phyloP scores from a whole-genome alignment of 2,329 filamentous ascomycete genomes.

The Fusarium chaquense region DNA sequence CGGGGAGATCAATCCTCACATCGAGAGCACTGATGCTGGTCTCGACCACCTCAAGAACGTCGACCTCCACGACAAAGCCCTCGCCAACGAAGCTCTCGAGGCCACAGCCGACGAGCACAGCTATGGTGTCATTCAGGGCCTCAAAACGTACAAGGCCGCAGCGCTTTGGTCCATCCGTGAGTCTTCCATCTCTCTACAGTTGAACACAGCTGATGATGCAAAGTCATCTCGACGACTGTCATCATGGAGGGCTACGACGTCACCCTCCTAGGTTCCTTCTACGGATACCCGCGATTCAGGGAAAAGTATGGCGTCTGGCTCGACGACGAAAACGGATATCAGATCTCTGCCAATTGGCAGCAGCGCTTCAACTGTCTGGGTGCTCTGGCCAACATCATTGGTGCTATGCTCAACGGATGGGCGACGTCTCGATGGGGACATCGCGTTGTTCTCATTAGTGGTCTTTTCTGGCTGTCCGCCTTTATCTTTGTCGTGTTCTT shows the following conservation, averaged over 20 bases:
- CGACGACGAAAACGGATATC: slow-evolving; percentile 53
- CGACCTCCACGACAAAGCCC: slow-evolving; percentile 53
- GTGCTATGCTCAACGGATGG: slow-evolving; percentile 58
- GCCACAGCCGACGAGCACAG: slow-evolving; percentile 55
- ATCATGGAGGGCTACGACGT: slow-evolving; percentile 66
- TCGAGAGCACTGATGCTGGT: slow-evolving; percentile 50
- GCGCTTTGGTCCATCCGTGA: slow-evolving; percentile 56
- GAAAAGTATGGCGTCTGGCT: slow-evolving; percentile 56
- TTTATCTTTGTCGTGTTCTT: slow-evolving; percentile 65
- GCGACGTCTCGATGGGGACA: slow-evolving; percentile 58
- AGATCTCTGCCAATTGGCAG: slow-evolving; percentile 66
- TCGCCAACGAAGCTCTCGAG: slow-evolving; percentile 54
- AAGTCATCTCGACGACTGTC: slow-evolving; percentile 59
- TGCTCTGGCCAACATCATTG: slow-evolving; percentile 55
- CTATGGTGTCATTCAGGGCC: slow-evolving; percentile 50
- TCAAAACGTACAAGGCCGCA: slow-evolving; percentile 57
- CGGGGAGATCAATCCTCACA: slow-evolving; percentile 40
- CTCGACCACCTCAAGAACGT: slow-evolving; percentile 51
- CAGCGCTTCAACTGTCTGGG: slow-evolving; percentile 57
- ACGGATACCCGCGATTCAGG: slow-evolving; percentile 56
- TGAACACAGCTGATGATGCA: slow-evolving; percentile 3
- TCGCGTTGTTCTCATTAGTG: slow-evolving; percentile 57
- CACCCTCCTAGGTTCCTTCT: slow-evolving; percentile 61
- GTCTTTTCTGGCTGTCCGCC: slow-evolving; percentile 55
- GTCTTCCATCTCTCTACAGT: slow-evolving; percentile 18